A percentile compares a stretch with the other conserved stretches of the same genome.
phyloP scores from a whole-genome alignment of 208 protist species.

The Polymyxa betae region DNA sequence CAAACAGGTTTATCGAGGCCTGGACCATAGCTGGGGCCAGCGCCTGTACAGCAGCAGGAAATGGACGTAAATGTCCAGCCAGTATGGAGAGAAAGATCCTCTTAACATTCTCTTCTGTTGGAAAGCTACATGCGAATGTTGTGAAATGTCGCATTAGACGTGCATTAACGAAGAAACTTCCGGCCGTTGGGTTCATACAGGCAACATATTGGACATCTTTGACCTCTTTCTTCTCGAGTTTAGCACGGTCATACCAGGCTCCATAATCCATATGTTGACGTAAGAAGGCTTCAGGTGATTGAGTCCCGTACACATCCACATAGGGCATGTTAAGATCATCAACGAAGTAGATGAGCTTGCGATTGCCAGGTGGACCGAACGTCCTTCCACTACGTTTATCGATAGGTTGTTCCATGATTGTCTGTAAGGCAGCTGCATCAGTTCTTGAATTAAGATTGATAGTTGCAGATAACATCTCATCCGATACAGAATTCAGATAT shows the following conservation, averaged over 20 bases:
- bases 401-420: slow-evolving; percentile 91
- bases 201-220: slow-evolving; percentile 90
- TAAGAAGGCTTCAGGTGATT: slow-evolving; percentile 92
- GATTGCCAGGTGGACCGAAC: slow-evolving; percentile 91
- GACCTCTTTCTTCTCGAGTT: slow-evolving; percentile 86
- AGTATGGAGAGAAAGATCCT: slow-evolving; percentile 93
- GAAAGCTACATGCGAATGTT: slow-evolving; percentile 92
- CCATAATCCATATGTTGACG: slow-evolving; percentile 95
- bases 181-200: slow-evolving; percentile 96
- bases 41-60: slow-evolving; percentile 62
- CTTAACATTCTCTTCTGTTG: slow-evolving; percentile 82
- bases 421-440: slow-evolving; percentile 86
- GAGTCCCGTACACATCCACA: slow-evolving; percentile 96
- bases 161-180: slow-evolving; percentile 94
- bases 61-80: slow-evolving; percentile 81
- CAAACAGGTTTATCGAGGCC: slow-evolving; percentile 75
- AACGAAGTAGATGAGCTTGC: slow-evolving; percentile 94
- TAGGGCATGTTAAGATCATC: slow-evolving; percentile 98
- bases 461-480: slow-evolving; percentile 85
- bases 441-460: slow-evolving; percentile 95
- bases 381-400: slow-evolving; percentile 93
- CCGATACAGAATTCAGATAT: slow-evolving; percentile 84
- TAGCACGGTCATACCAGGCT: slow-evolving; percentile 96
- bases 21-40: slow-evolving; percentile 67
- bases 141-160: slow-evolving; percentile 93